Evolutionary conservation across 2,329 filamentous ascomycete genomes (phyloP).

Genomic region (Claviceps sp.): DNA sequence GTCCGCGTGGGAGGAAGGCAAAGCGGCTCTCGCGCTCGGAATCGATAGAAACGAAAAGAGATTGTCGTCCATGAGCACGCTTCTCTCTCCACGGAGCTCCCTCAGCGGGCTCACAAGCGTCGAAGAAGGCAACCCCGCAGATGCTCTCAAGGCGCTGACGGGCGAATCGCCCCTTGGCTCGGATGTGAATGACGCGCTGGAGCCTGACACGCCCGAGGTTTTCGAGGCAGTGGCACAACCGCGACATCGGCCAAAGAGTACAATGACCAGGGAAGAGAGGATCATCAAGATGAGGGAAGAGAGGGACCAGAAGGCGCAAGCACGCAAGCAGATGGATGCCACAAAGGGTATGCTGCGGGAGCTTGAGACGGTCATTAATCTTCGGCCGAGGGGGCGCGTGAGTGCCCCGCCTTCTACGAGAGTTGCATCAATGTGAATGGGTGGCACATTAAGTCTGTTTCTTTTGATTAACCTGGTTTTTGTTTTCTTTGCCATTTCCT

Average conservation of each 20-base stretch:
- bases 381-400: constrained; percentile 27
- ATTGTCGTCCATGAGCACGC: constrained; percentile 46
- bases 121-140: constrained; percentile 35
- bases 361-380: constrained; percentile 74
- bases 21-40: constrained; percentile 65
- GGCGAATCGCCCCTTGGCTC: constrained; percentile 49
- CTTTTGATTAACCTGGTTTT: not conserved
- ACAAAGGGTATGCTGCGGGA: constrained; percentile 86
- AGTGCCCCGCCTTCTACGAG: constrained; percentile 18
- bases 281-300: constrained; percentile 83
- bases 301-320: constrained; percentile 56
- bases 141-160: constrained; percentile 65
- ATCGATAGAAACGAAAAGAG: constrained; percentile 70
- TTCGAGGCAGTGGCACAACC: constrained; percentile 80
- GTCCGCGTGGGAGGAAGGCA: constrained; percentile 78
- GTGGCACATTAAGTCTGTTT: not conserved
- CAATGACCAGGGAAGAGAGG: constrained; percentile 73
- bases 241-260: constrained; percentile 43
- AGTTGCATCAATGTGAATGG: constrained; percentile 30
- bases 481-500: not conserved
- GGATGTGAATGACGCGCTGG: constrained; percentile 41
- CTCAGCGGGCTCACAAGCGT: constrained; percentile 55
- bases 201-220: constrained; percentile 59
- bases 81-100: constrained; percentile 46
- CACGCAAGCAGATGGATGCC: constrained; percentile 64